Base-by-base conservation (phyloP, 225 moss, liverwort and hornwort genomes). In the Sphagnum contortum region DNA sequence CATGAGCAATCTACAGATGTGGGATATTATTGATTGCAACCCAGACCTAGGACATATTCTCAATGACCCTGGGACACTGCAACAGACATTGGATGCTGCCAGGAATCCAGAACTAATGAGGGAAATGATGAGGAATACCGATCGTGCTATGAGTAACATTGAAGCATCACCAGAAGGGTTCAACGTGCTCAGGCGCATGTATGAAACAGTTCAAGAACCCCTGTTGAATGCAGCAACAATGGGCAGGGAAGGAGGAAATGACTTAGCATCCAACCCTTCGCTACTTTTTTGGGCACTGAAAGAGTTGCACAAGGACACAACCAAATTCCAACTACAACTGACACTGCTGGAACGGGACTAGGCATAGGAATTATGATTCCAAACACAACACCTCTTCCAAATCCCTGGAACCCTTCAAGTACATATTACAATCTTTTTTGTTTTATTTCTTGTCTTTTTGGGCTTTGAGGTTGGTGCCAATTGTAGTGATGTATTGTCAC, bases 41-140 rank as follows among this genome's bases (percentile, higher is more conserved):
- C 98, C 98, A 54, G 98, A 98, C 57, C 71, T 98, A 64, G 98
- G 91, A 11, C 98, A 98, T 68, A 86, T 98, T 44, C 65, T 98
- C 74, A 98, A 98, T 70, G 98, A 98, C 59, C 98, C 98, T 4
- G 91, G 93, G 68, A 98, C 98, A 66, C 78, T 98, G 5, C 87
- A 91, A 55, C 98, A 98, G 79, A 93, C 98, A 8, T 72, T 98
- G 73, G 98, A 98, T 63, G 98, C 98, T 2, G 98, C 98, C 9
- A 87, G 98, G 66, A 98, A 98, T 61, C 98, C 98, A 29, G 98
- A 98, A 75, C 81, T 98, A 44, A 98, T 98, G 98, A 79, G 98
- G 61, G 98, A 98, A 75, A 98, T 98, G 98, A 98, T 98, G 98
- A 82, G 98, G 49, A 98, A 98, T 68, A 98, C 98, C n/a, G 98